These are phyloP conservation scores for Eremothecium coryli DNA, from an alignment of 1,139 yeast genomes.

Conservation along the genomic window DNA sequence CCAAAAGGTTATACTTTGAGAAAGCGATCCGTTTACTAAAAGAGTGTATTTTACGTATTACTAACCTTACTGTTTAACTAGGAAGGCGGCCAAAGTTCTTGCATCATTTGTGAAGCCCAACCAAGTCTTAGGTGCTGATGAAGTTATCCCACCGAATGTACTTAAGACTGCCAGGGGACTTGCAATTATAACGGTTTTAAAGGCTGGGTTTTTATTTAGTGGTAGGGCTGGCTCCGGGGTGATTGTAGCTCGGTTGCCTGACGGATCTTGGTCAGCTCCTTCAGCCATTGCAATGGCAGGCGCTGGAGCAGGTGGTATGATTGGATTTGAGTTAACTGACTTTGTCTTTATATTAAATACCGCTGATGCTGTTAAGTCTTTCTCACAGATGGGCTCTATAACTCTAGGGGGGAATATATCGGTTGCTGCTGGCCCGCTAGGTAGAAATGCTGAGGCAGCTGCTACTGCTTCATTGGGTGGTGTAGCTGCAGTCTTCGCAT, in stretches of 20 bases:
- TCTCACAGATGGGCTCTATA: slow-evolving; percentile 88
- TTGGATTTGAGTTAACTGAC: slow-evolving; percentile 94
- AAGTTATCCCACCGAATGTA: slow-evolving; percentile 83
- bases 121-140: slow-evolving; percentile 81
- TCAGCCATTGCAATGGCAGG: slow-evolving; percentile 94
- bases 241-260: slow-evolving; percentile 85
- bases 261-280: slow-evolving; percentile 98
- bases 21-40: too few species aligned
- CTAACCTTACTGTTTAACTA: slow-evolving; percentile 18
- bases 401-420: slow-evolving; percentile 94
- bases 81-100: slow-evolving; percentile 92
- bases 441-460: slow-evolving; percentile 96
- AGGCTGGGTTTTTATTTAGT: slow-evolving; percentile 92
- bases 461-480: slow-evolving; percentile 86
- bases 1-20: too few species aligned
- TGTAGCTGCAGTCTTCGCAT: slow-evolving; percentile 86
- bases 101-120: slow-evolving; percentile 92
- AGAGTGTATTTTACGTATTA: too few species aligned
- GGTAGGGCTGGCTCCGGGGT: slow-evolving; percentile 98
- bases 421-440: slow-evolving; percentile 97
- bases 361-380: slow-evolving; percentile 81
- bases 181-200: slow-evolving; percentile 81
- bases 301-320: slow-evolving; percentile 97
- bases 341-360: slow-evolving; percentile 88
- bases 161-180: slow-evolving; percentile 87